These are phyloP conservation scores for Yamadazyma pseudoaaseri DNA, from an alignment of 1,139 yeast genomes.

Conservation along the genomic window DNA sequence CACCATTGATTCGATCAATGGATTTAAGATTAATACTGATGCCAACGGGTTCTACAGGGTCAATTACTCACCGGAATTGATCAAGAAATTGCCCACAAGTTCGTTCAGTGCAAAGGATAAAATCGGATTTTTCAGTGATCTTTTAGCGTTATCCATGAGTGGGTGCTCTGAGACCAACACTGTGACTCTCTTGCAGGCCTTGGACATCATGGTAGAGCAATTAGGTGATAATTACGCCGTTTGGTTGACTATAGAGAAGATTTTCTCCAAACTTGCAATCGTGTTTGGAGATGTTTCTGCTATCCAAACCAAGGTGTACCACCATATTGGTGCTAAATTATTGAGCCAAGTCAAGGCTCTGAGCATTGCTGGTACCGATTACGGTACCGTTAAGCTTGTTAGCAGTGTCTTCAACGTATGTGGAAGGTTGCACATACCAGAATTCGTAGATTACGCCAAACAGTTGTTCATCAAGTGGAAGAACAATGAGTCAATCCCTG, in stretches of 20 bases:
- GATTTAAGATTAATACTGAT: conserved; percentile 62
- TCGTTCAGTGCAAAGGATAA: conserved; percentile 57
- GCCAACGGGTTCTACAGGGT: conserved; percentile 69
- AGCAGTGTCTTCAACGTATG: conserved; percentile 51
- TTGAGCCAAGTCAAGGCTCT: conserved; percentile 25
- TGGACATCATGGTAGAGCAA: conserved; percentile 39
- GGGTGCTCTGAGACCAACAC: conserved; percentile 51
- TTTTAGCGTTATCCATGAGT: conserved; percentile 58
- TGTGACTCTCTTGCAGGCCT: conserved; percentile 43
- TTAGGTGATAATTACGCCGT: conserved; percentile 54
- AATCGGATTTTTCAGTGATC: conserved; percentile 67
- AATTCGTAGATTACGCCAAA: conserved; percentile 47
- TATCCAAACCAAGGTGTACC: conserved; percentile 42
- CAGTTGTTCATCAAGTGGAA: conserved; percentile 39
- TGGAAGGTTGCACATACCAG: conserved; percentile 49
- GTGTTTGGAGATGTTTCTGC: conserved; percentile 50
- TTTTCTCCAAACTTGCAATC: conserved; percentile 41
- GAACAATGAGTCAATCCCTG: conserved; percentile 40
- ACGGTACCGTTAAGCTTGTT: conserved; percentile 50
- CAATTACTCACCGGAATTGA: conserved; percentile 52
- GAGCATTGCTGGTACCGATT: conserved; percentile 30
- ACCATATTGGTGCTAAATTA: conserved; percentile 28
- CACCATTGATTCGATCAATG: conserved; percentile 25
- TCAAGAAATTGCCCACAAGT: conserved; percentile 41
- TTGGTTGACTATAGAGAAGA: conserved; percentile 59